A percentile compares a stretch with the other conserved stretches of the same genome.
Conservation (phyloP, 495 filamentous ascomycete species). For the Penicillium tannophilum region DNA sequence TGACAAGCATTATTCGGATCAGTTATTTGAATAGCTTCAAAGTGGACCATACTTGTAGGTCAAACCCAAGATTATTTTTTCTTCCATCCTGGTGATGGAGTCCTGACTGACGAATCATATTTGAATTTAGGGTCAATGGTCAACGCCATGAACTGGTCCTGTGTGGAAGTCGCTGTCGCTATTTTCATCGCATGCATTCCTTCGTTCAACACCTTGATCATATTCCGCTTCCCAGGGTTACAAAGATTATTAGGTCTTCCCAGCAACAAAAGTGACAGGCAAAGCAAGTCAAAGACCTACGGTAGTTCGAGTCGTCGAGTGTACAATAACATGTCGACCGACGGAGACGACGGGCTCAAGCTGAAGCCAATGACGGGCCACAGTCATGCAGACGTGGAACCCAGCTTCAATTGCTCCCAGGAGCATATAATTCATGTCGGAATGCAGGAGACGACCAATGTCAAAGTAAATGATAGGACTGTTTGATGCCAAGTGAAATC, state of each 20-base stretch:
- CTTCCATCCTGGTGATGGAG: neutral
- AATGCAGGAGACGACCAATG: too few species aligned
- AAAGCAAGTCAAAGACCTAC: too few species aligned
- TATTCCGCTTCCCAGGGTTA: constrained; percentile 21
- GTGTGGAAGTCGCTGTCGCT: constrained; percentile 24
- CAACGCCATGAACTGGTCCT: constrained; percentile 28
- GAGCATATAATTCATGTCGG: too few species aligned
- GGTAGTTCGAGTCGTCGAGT: too few species aligned
- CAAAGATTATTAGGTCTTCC: constrained; percentile 18
- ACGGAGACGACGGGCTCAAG: too few species aligned
- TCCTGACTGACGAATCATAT: too few species aligned
- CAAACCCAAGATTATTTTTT: neutral
- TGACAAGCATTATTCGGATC: constrained; percentile 27
- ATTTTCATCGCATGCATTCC: constrained; percentile 26
- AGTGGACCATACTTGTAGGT: constrained; percentile 26
- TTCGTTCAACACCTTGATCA: constrained; percentile 24
- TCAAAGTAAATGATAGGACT: too few species aligned
- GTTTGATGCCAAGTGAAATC: too few species aligned
- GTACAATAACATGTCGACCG: too few species aligned
- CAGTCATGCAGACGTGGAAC: too few species aligned
- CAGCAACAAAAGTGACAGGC: neutral
- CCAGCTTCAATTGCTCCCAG: too few species aligned
- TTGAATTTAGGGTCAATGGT: constrained; percentile 18
- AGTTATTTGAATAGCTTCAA: constrained; percentile 23
- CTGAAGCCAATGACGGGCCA: too few species aligned